Evolutionary conservation across 2,329 filamentous ascomycete genomes (phyloP), one percentile per base, ranked within the genome.

Genomic region (Boeremia exigua): DNA sequence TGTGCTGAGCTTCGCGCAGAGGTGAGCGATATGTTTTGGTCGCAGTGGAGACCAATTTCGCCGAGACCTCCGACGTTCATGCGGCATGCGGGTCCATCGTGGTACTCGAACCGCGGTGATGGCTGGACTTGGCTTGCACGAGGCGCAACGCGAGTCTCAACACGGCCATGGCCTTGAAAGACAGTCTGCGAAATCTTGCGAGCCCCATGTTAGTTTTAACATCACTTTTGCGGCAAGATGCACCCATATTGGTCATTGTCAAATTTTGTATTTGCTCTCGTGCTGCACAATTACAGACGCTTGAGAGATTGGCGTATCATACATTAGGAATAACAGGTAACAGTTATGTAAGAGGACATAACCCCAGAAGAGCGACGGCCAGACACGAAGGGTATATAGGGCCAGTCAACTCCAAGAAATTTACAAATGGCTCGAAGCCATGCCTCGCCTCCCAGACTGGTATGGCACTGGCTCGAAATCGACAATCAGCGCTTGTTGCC

Each of bases 251-350:
- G 6, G 8, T 43, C 27, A 37, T 63, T 62, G 57, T 54, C 57
- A 66, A 68, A 64, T 48, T 54, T 66, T 72, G 70, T 71, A 75
- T 74, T 70, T 66, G 69, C 65, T 70, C 70, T 69, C 67, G 56
- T 60, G 67, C 69, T 71, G 68, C 63, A 62, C 47, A 48, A 25
- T 56, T 37, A 56, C 70, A 73, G 70, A 51, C 63, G 66, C 67
- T 62, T 30, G 51, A 65, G 64, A 65, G 56, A 54, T 65, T 61
- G 66, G 63, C 60, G 61, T 72, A 73, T 72, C 68, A 77, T 77
- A 76, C 73, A 77, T 77, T 77, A 77, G 64, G 63, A 75, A 76
- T 75, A 75, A 67, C 65, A 75, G 69, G 75, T 75, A 75, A 67
- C 65, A 75, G 69, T 66, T 76, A 77, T 75, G 60, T 73, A 75